Evolutionary conservation across 2,329 filamentous ascomycete species (phyloP).

Genomic region (Fusarium euwallaceae): DNA sequence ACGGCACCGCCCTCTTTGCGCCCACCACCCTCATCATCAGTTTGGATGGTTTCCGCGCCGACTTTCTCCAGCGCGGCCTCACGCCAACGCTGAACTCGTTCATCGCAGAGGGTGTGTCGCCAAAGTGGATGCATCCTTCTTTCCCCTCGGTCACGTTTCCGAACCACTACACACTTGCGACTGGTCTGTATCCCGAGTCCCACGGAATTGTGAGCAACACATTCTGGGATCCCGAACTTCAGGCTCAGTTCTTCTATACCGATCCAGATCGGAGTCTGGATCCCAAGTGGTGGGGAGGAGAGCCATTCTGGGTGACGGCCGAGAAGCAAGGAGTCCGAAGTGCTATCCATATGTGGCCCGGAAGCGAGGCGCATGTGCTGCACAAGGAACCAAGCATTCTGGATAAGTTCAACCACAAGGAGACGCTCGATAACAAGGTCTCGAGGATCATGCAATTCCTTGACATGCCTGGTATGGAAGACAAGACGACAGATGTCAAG

Average conservation of each 20-base stretch:
- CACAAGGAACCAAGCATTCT: conserved; percentile 82
- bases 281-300: conserved; percentile 93
- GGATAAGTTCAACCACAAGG: conserved; percentile 86
- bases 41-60: conserved; percentile 94
- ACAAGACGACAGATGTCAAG: conserved; percentile 61
- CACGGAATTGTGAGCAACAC: conserved; percentile 95
- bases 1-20: conserved; percentile 89
- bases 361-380: conserved; percentile 88
- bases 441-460: conserved; percentile 84
- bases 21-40: conserved; percentile 95
- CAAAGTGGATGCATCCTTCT: conserved; percentile 91
- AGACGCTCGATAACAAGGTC: conserved; percentile 81
- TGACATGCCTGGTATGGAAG: conserved; percentile 82
- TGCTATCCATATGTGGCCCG: conserved; percentile 99
- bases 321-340: conserved; percentile 83
- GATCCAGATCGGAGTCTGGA: conserved; percentile 81
- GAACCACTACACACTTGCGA: conserved; percentile 94
- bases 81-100: conserved; percentile 87
- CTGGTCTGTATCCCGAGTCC: conserved; percentile 90
- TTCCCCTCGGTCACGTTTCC: conserved; percentile 98
- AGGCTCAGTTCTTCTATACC: conserved; percentile 90
- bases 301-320: conserved; percentile 94
- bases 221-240: conserved; percentile 86
- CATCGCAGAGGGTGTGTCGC: conserved; percentile 86
- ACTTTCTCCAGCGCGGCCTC: conserved; percentile 86